Evolutionary conservation across 106 monocot genomes (phyloP).

Genomic region (Acorus calamus): DNA sequence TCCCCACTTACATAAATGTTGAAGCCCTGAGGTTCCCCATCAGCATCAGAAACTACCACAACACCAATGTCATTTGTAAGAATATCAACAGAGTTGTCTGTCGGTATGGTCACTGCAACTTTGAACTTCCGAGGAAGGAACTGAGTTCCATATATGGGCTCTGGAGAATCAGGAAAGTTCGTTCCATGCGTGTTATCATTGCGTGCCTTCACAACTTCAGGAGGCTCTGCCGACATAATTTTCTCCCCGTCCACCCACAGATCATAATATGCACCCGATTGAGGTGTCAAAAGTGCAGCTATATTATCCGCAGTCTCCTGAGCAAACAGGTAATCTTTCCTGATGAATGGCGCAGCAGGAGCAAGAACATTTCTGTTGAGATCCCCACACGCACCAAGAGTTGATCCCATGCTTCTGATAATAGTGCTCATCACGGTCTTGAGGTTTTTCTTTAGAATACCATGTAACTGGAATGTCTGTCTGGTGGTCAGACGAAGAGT

Average conservation of each 20-base stretch:
- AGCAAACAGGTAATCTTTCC: conserved; percentile 74
- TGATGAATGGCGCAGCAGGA: conserved; percentile 79
- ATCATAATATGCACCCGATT: conserved; percentile 95
- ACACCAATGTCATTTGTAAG: conserved; percentile 90
- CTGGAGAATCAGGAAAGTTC: conserved; percentile 80
- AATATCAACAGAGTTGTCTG: conserved; percentile 91
- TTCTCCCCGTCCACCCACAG: conserved; percentile 98
- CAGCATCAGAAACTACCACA: conserved; percentile 79
- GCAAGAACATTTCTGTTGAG: conserved; percentile 96
- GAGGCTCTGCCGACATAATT: conserved; percentile 87
- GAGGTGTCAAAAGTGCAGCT: conserved; percentile 82
- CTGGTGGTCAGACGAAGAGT: conserved; percentile 90
- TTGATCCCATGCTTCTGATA: conserved; percentile 92
- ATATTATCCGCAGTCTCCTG: conserved; percentile 91
- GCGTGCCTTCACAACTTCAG: conserved; percentile 70
- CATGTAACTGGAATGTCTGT: conserved; percentile 97
- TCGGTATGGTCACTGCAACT: conserved; percentile 85
- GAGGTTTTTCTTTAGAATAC: conserved; percentile 76
- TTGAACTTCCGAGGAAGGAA: conserved; percentile 95
- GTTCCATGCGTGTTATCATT: conserved; percentile 96
- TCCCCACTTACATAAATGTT: conserved; percentile 70
- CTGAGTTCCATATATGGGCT: conserved; percentile 93
- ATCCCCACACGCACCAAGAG: conserved; percentile 96
- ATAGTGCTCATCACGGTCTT: conserved; percentile 84
- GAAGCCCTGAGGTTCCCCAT: conserved; percentile 91